phyloP scores from a whole-genome alignment of 2,329 filamentous ascomycete species.

The Rutstroemia sp. region DNA sequence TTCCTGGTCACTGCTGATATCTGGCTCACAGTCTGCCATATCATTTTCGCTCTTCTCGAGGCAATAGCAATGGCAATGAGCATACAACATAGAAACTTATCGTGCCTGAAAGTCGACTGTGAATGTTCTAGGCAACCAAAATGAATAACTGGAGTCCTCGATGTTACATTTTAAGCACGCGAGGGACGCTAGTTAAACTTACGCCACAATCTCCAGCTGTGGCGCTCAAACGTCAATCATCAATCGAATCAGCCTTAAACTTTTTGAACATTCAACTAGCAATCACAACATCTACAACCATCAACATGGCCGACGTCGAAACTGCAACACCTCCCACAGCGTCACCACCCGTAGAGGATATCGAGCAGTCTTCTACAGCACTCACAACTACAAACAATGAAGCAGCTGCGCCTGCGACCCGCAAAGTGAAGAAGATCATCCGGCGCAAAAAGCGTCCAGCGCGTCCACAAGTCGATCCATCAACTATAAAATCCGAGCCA shows the following conservation, averaged over 20 bases:
- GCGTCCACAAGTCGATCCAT: constrained; percentile 81
- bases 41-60: too few species aligned
- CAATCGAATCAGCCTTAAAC: neutral
- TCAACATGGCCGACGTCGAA: constrained; percentile 24
- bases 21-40: too few species aligned
- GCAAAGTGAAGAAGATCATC: constrained; percentile 83
- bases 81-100: too few species aligned
- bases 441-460: constrained; percentile 86
- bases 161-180: neutral
- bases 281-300: constrained; percentile 5
- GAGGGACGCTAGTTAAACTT: neutral
- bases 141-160: too few species aligned
- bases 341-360: constrained; percentile 11
- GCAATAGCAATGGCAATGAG: too few species aligned
- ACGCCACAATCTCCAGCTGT: neutral
- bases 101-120: too few species aligned
- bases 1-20: neutral
- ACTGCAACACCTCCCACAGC: constrained; percentile 18
- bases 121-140: too few species aligned
- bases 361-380: constrained; percentile 17
- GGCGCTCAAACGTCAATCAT: neutral
- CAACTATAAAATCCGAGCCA: constrained; percentile 72
- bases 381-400: constrained; percentile 25
- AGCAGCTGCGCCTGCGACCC: constrained; percentile 22
- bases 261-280: neutral